These are phyloP conservation scores for Apiospora marii DNA, from an alignment of 2,329 filamentous ascomycete genomes.

Conservation along the genomic window DNA sequence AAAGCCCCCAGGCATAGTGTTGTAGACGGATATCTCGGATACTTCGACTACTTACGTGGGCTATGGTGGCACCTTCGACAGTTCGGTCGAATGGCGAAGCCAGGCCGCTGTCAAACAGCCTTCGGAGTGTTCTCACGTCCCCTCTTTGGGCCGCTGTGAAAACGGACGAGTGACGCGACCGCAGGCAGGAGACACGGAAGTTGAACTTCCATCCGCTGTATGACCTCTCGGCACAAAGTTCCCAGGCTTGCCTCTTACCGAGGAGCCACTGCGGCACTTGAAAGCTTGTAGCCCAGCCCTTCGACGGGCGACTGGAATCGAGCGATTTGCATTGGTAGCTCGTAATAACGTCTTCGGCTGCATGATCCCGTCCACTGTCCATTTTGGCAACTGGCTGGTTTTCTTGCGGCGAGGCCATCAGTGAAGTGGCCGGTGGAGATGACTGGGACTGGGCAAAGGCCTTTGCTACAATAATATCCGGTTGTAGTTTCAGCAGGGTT, in stretches of 20 bases:
- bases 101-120: background rate
- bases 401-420: too few relatives aligned
- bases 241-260: background rate
- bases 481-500: background rate
- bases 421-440: too few relatives aligned
- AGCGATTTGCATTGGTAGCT: too few relatives aligned
- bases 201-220: background rate
- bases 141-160: background rate
- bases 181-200: background rate
- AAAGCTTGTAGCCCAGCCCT: background rate
- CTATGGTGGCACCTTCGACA: too few relatives aligned
- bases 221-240: background rate
- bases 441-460: background rate
- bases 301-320: background rate
- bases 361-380: too few relatives aligned
- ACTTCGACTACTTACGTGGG: background rate
- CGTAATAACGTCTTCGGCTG: too few relatives aligned
- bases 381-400: too few relatives aligned
- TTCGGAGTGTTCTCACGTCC: background rate
- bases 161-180: fast-evolving
- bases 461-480: background rate
- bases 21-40: too few relatives aligned
- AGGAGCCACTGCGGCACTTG: background rate
- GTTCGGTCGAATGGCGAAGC: background rate
- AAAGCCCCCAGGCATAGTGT: too few relatives aligned